Conservation (phyloP, 164 flowering plant species). For the Magnolia sinica region DNA sequence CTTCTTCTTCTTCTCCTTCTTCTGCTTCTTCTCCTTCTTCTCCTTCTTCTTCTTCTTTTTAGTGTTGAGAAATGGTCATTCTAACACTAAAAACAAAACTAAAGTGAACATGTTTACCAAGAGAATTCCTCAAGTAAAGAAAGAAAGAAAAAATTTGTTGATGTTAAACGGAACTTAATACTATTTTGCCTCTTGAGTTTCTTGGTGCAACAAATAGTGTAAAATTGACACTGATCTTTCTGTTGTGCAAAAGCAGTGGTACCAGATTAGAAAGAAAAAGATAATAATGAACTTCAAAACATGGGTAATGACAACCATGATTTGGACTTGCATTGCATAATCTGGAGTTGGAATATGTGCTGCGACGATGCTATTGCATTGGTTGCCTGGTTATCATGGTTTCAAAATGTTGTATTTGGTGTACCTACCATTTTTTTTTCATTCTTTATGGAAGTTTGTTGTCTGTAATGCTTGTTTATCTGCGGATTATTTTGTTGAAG, state of each 20-base stretch:
- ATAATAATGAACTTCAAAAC: background rate
- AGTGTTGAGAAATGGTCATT: too few relatives aligned
- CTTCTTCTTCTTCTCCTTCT: too few relatives aligned
- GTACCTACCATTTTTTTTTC: background rate
- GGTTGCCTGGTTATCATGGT: background rate
- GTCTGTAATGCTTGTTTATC: background rate
- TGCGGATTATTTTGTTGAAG: too few relatives aligned
- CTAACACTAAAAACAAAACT: too few relatives aligned
- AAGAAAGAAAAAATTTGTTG: too few relatives aligned
- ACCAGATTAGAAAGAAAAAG: background rate
- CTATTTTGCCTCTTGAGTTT: background rate
- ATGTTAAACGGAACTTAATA: background rate
- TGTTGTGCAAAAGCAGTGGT: too few relatives aligned
- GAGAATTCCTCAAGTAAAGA: too few relatives aligned
- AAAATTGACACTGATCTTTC: too few relatives aligned
- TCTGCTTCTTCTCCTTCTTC: too few relatives aligned
- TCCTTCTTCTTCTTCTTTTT: too few relatives aligned
- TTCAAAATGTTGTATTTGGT: background rate
- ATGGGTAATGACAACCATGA: background rate
- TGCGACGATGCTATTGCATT: background rate
- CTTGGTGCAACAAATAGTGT: background rate
- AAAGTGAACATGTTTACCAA: too few relatives aligned
- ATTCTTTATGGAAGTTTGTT: conserved; percentile 5
- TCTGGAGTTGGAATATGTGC: background rate
- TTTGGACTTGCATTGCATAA: background rate